phyloP scores from a whole-genome alignment of 768 basidiomycete genomes.

The Leccinum olivaceopallidum region DNA sequence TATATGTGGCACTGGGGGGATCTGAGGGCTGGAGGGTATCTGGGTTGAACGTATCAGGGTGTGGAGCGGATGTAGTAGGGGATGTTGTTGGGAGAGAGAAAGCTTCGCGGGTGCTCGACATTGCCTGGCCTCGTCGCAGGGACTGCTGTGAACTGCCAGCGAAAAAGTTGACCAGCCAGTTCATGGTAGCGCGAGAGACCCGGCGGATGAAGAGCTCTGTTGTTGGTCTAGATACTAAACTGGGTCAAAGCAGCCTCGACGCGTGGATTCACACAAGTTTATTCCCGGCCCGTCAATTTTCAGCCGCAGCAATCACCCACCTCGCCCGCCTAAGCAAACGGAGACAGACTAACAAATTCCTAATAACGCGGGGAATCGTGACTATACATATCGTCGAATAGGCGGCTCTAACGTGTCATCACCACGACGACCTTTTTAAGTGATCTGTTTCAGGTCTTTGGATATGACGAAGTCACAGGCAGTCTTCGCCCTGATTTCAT shows the following conservation, averaged over 20 bases:
- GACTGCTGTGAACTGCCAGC: slow-evolving; percentile 48
- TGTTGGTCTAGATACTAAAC: slow-evolving; percentile 12
- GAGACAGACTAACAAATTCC: not conserved
- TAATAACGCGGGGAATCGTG: not conserved
- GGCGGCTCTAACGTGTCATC: not conserved
- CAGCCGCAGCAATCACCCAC: slow-evolving; percentile 18
- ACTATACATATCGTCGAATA: slow-evolving; percentile 1
- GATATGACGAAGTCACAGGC: slow-evolving; percentile 71
- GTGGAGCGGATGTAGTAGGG: slow-evolving; percentile 49
- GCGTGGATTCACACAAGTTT: not conserved
- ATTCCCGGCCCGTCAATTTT: slow-evolving; percentile 13
- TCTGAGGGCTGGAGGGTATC: slow-evolving; percentile 53
- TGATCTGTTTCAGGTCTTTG: slow-evolving; percentile 43
- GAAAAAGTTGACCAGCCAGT: slow-evolving; percentile 74
- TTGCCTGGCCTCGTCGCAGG: slow-evolving; percentile 59
- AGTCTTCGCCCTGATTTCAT: slow-evolving; percentile 82
- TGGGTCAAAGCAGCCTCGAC: slow-evolving; percentile 11
- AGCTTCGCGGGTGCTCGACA: slow-evolving; percentile 82
- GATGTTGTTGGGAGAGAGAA: slow-evolving; percentile 83
- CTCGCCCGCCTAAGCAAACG: not conserved
- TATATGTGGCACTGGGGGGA: slow-evolving; percentile 55
- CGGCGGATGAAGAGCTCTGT: not conserved
- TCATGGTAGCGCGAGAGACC: slow-evolving; percentile 44
- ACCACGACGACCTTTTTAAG: slow-evolving; percentile 5
- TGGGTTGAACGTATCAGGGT: slow-evolving; percentile 61